phyloP scores from a whole-genome alignment of 192 early-diverging fungal genomes.

The Coemansia sp. region DNA sequence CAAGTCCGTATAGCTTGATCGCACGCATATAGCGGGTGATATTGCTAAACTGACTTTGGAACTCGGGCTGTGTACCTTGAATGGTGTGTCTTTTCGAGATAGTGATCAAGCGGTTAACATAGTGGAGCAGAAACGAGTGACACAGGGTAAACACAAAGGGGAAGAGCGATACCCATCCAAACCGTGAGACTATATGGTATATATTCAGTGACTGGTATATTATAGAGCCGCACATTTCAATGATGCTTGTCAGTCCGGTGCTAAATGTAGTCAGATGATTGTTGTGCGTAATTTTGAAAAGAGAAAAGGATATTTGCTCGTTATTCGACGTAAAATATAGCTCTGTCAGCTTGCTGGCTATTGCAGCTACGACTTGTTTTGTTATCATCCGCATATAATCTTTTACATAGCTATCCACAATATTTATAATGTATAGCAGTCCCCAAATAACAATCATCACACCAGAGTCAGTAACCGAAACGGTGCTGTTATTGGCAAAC shows the following conservation, averaged over 20 bases:
- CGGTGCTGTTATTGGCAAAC: background rate
- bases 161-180: background rate
- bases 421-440: background rate
- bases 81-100: background rate
- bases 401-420: too few species aligned
- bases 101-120: background rate
- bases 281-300: background rate
- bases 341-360: too few species aligned
- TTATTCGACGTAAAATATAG: too few species aligned
- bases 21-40: background rate
- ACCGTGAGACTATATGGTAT: background rate
- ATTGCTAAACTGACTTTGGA: background rate
- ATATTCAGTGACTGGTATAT: background rate
- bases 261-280: background rate
- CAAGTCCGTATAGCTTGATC: conserved; percentile 4
- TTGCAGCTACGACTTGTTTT: too few species aligned
- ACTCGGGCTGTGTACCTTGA: background rate
- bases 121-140: background rate
- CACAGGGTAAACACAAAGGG: background rate
- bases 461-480: background rate
- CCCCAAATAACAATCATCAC: background rate
- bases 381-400: too few species aligned
- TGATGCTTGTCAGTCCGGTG: background rate
- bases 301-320: background rate
- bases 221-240: background rate